Conservation (phyloP, 2,329 filamentous ascomycete genomes). For the Colletotrichum cordylinicola region DNA sequence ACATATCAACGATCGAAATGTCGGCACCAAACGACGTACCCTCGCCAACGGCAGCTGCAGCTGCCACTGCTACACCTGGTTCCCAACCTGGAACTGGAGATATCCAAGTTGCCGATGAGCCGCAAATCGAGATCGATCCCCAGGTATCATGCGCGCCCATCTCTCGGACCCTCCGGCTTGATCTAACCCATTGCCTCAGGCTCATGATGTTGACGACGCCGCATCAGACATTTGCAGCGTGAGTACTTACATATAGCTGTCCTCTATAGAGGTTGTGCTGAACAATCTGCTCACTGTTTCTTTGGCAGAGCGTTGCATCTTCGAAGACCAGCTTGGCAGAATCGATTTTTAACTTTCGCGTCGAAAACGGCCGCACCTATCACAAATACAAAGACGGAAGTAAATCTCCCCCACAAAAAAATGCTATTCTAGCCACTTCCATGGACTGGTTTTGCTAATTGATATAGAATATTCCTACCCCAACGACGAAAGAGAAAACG, state of each 20-base stretch:
- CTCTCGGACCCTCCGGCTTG: neutral
- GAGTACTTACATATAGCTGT: accelerated
- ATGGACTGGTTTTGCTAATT: neutral
- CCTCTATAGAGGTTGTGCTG: accelerated
- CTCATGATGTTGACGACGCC: neutral
- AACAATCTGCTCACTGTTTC: neutral
- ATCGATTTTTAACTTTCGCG: neutral
- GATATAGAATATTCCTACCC: neutral
- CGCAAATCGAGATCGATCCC: neutral
- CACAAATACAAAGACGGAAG: neutral
- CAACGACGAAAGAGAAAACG: neutral
- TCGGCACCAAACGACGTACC: neutral
- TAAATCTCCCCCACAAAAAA: neutral
- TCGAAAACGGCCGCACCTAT: neutral
- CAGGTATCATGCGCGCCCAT: neutral
- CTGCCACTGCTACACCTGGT: neutral
- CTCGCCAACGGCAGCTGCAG: neutral
- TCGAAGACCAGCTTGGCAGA: neutral
- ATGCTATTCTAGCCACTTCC: neutral
- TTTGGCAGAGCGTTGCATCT: neutral
- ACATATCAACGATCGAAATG: neutral
- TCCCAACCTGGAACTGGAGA: neutral
- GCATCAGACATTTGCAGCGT: neutral
- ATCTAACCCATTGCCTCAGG: neutral
- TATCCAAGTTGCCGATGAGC: neutral